Conservation (phyloP, 176 grass and related monocot genomes). For the Aechmea fasciata region DNA sequence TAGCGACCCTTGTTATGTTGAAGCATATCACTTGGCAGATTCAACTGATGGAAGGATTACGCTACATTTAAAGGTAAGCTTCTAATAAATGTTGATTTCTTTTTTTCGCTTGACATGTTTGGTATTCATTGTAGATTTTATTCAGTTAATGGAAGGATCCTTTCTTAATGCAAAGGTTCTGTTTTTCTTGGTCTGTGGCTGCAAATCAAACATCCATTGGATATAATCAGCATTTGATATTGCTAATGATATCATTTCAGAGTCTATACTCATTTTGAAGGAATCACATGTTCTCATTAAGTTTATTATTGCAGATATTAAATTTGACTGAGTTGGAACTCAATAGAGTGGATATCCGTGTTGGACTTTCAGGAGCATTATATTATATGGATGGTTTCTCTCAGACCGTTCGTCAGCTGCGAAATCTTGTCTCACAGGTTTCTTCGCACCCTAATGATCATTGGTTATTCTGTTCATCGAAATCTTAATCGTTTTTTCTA, state of each 20-base stretch:
- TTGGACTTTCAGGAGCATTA: slow-evolving; percentile 78
- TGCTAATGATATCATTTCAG: no score
- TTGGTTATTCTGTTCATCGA: slow-evolving; percentile 6
- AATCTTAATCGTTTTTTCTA: not conserved
- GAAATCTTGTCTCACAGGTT: slow-evolving; percentile 96
- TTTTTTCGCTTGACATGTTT: not conserved
- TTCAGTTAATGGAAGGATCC: no score
- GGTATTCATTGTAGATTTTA: no score
- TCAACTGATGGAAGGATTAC: slow-evolving; percentile 86
- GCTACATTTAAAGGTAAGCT: slow-evolving; percentile 69
- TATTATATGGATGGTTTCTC: slow-evolving; percentile 98
- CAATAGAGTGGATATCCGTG: slow-evolving; percentile 87
- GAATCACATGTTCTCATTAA: slow-evolving; percentile 11
- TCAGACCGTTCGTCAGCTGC: slow-evolving; percentile 68
- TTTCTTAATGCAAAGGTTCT: no score
- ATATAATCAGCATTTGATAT: no score
- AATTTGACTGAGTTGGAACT: slow-evolving; percentile 99
- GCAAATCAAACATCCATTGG: no score
- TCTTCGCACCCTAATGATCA: slow-evolving; percentile 1
- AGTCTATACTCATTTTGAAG: not conserved
- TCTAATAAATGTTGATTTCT: not conserved
- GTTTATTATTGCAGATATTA: slow-evolving; percentile 55
- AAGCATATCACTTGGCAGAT: slow-evolving; percentile 94
- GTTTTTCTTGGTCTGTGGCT: no score
- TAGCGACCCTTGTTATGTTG: slow-evolving; percentile 93